A percentile compares a stretch with the other conserved stretches of the same genome.
These are phyloP conservation scores for Ceratorhiza oryzae-sativae DNA, from an alignment of 1,284 basidiomycete genomes.

Conservation along the genomic window DNA sequence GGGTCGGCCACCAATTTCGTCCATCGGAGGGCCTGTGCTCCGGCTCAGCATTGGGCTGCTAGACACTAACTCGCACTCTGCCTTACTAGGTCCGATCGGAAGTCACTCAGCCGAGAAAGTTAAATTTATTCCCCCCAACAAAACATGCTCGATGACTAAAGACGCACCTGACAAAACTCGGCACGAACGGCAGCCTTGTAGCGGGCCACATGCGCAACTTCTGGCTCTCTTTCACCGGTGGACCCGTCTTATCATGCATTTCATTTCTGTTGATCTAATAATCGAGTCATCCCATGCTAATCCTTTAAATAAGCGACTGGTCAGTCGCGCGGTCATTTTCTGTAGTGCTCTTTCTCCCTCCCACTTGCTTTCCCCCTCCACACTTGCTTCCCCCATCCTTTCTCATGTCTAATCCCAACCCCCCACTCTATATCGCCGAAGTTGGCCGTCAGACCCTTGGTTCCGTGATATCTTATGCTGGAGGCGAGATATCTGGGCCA, in stretches of 20 bases:
- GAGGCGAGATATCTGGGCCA: constrained; percentile 37
- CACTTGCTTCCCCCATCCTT: neutral
- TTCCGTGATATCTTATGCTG: constrained; percentile 29
- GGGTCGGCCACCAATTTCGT: constrained; percentile 5
- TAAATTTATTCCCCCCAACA: too few relatives aligned
- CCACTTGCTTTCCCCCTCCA: neutral
- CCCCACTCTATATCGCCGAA: constrained; percentile 26
- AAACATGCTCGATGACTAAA: neutral
- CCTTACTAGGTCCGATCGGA: too few relatives aligned
- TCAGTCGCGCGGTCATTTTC: neutral
- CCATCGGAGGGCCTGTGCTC: too few relatives aligned
- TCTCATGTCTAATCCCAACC: neutral
- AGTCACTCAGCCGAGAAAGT: too few relatives aligned
- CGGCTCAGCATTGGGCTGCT: too few relatives aligned
- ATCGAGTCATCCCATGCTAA: constrained; percentile 11
- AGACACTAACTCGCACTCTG: too few relatives aligned
- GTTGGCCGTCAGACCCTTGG: constrained; percentile 1
- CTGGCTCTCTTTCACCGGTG: neutral
- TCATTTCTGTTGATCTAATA: neutral
- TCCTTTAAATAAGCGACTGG: constrained; percentile 2
- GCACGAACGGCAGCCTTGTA: constrained; percentile 17
- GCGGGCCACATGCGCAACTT: neutral
- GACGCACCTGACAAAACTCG: neutral
- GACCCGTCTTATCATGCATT: constrained; percentile 2
- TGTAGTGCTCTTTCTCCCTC: neutral